Evolutionary conservation across 108 stramenopile species (phyloP).

Genomic region (Aurantiochytrium sp.): DNA sequence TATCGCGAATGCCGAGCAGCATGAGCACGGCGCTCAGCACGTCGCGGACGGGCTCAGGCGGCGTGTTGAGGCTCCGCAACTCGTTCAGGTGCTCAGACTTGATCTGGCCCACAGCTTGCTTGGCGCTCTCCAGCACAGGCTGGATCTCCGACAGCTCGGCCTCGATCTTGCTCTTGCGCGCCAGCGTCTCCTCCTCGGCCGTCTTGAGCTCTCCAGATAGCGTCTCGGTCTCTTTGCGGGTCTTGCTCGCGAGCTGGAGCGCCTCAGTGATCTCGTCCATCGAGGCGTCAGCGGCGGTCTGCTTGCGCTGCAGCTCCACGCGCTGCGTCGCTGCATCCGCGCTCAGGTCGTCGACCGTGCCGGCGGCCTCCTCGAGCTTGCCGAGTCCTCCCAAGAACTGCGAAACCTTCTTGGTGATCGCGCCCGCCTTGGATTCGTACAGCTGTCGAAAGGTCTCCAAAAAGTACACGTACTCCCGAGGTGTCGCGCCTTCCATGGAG

Average conservation of each 20-base stretch:
- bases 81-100: slow-evolving; percentile 58
- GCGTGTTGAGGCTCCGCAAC: slow-evolving; percentile 55
- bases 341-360: slow-evolving; percentile 53
- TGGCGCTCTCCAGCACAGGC: slow-evolving; percentile 59
- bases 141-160: slow-evolving; percentile 53
- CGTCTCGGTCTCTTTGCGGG: slow-evolving; percentile 49
- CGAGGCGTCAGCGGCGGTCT: slow-evolving; percentile 55
- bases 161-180: slow-evolving; percentile 55
- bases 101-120: slow-evolving; percentile 60
- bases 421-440: neutral
- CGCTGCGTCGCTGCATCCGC: slow-evolving; percentile 49
- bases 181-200: slow-evolving; percentile 48
- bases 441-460: slow-evolving; percentile 37
- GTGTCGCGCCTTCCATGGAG: slow-evolving; percentile 35
- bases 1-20: slow-evolving; percentile 58
- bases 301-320: slow-evolving; percentile 49
- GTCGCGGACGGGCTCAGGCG: slow-evolving; percentile 60
- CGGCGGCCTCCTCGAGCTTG: slow-evolving; percentile 56
- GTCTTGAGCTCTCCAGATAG: slow-evolving; percentile 44
- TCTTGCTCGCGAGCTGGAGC: slow-evolving; percentile 47
- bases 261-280: slow-evolving; percentile 66
- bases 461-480: slow-evolving; percentile 52
- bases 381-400: slow-evolving; percentile 54
- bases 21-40: slow-evolving; percentile 58
- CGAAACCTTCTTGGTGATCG: slow-evolving; percentile 36